Evolutionary conservation across 768 basidiomycete genomes (phyloP), one percentile per base, ranked within the genome.

Genomic region (Psilocybe azurescens): DNA sequence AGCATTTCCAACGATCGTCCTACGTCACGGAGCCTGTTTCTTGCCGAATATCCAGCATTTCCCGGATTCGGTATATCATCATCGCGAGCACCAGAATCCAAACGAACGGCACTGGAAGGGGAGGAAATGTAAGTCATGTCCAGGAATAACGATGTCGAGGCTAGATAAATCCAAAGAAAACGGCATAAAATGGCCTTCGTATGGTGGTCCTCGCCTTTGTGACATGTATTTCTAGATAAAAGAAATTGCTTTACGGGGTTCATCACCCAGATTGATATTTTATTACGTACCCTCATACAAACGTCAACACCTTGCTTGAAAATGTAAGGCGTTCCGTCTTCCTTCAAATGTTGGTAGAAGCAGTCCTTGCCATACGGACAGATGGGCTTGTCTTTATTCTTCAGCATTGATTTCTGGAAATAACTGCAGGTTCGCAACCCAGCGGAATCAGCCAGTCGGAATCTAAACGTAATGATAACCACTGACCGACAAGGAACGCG

Each of bases 331-430:
- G 89, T 84, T 10, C 91, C 92, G 65, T 93, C 91, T 0, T 77
- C 74, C 28, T 89, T 87, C 53, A 76, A 66, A 69, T 94, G 92
- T 66, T 86, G 82, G 70, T 93, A 94, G 72, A 94, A 92, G 70
- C 92, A 94, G 61, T 94, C 92, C 52, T 79, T 79, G 47, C 92
- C 92, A 65, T 91, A 94, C 0, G 90, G 92, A 73, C 92, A 94
- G 56, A 83, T 82, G 0, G 87, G 87, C 51, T 76, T 78, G 14
- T 68, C 67, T 7, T 73, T 69, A 55, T 73, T 69, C 49, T 74
- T 72, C 7, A 73, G 71, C 41, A 77, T 76, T 3, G 89, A 87
- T 47, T 78, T 71, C 61, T 83, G 76, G 72, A 93, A 93, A 68
- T 91, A 87, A 55, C 90, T 91, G 53, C 44, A 14, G 33, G 24